phyloP scores from a whole-genome alignment of 768 basidiomycete species.

The Chalciporus piperatus region DNA sequence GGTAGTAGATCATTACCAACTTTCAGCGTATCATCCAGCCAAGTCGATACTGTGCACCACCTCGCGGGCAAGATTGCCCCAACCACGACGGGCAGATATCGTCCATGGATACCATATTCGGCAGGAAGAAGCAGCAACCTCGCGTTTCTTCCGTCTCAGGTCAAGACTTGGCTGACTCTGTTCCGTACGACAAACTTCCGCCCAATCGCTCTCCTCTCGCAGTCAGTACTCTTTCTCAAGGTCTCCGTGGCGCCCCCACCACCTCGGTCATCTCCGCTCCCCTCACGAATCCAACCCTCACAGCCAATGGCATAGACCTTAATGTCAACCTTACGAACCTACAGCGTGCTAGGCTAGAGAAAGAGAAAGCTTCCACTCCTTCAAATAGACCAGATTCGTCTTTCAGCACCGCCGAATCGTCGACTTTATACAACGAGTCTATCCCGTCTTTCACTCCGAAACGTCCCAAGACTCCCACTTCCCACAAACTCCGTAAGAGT shows the following conservation, averaged over 20 bases:
- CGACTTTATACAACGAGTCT: slow-evolving; percentile 55
- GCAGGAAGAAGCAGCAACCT: slow-evolving; percentile 55
- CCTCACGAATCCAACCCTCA: slow-evolving; percentile 79
- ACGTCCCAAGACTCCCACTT: slow-evolving; percentile 34
- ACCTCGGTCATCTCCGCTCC: slow-evolving; percentile 66
- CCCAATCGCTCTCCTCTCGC: slow-evolving; percentile 60
- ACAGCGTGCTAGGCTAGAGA: slow-evolving; percentile 49
- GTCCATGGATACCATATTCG: slow-evolving; percentile 65
- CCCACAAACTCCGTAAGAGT: slow-evolving; percentile 42
- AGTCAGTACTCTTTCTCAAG: slow-evolving; percentile 54
- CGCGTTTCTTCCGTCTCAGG: slow-evolving; percentile 61
- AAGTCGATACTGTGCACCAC: background rate
- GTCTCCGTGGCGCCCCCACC: slow-evolving; percentile 38
- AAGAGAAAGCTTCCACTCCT: slow-evolving; percentile 42
- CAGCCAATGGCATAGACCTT: slow-evolving; percentile 66
- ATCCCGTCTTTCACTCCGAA: slow-evolving; percentile 35
- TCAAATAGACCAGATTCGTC: slow-evolving; percentile 49
- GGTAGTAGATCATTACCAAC: background rate
- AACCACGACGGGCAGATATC: slow-evolving; percentile 13
- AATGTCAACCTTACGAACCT: slow-evolving; percentile 59
- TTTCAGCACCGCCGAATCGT: slow-evolving; percentile 54
- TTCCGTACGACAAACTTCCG: slow-evolving; percentile 70
- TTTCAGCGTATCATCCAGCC: too few species aligned
- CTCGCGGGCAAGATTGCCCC: slow-evolving; percentile 7
- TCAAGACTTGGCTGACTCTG: slow-evolving; percentile 64